phyloP scores from a whole-genome alignment of 345 rosid genomes.

The Eucalyptus microcorys region DNA sequence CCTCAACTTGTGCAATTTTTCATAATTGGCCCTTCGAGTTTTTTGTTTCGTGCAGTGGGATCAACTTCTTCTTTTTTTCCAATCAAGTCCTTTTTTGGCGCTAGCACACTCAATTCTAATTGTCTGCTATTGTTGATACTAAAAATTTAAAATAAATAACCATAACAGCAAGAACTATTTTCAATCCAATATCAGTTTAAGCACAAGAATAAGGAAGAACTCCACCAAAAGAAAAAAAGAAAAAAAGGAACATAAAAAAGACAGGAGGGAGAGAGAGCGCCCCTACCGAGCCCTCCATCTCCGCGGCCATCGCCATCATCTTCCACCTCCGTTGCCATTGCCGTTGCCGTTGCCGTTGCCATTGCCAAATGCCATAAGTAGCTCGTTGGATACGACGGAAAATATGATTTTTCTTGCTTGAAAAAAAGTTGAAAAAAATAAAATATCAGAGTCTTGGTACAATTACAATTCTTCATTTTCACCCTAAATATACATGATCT shows the following conservation, averaged over 20 bases:
- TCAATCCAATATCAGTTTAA: neutral
- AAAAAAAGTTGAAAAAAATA: neutral
- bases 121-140: neutral
- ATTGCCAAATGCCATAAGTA: neutral
- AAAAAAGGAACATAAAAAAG: neutral
- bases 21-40: neutral
- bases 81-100: neutral
- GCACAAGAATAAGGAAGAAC: neutral
- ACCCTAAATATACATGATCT: neutral
- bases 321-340: neutral
- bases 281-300: neutral
- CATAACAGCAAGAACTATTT: neutral
- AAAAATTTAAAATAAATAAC: neutral
- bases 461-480: neutral
- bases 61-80: neutral
- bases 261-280: neutral
- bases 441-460: neutral
- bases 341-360: neutral
- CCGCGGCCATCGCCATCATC: neutral
- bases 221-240: rapidly evolving
- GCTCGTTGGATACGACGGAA: neutral
- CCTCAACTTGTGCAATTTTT: neutral
- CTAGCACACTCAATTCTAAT: neutral
- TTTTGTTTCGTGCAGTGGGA: neutral
- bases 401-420: neutral